Evolutionary conservation across 1,284 basidiomycete genomes (phyloP), one percentile per base, ranked within the genome.

Genomic region (Phlebopus sp.): DNA sequence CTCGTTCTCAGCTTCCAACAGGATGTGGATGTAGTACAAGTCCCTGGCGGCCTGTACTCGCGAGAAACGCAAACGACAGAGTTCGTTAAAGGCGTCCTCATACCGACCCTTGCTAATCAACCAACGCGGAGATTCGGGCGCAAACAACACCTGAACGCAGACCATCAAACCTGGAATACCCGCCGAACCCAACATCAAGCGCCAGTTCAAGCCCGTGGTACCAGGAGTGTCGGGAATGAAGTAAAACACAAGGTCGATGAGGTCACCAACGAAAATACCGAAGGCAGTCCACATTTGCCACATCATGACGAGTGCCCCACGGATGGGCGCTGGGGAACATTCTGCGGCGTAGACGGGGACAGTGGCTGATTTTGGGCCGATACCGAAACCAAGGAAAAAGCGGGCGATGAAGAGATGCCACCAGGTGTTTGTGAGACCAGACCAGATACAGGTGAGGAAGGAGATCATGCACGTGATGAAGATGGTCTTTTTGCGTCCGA

Each of bases 401-500:
- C 82, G 76, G 1, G 81, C 77, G 41, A 81, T 70, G 58, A 86
- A 82, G 31, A 85, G 73, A 54, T 85, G 80, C 49, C 67, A 74
- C 83, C 82, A 86, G 21, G 76, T 78, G 58, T 83, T 79, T 11
- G 83, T 84, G 40, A 82, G 67, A 17, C 71, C 81, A 57, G 78
- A 75, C 78, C 82, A 82, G 47, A 87, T 73, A 52, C 79, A 82
- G 6, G 82, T 71, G 17, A 79, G 50, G 65, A 79, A 77, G 15
- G 42, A 46, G 37, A 88, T 63, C 40, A 78, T 62, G 31, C 79
- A 81, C 29, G 79, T 77, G 62, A 87, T 63, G 59, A 86, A 87
- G 59, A 89, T 86, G n/a, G 82, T 82, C 29, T 85, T 85, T 27
- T 83, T 76, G 47, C 86, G 80, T 10, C 86, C 86, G 46, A 89